Evolutionary conservation across 768 basidiomycete genomes (phyloP).

Genomic region (Serendipita indica): DNA sequence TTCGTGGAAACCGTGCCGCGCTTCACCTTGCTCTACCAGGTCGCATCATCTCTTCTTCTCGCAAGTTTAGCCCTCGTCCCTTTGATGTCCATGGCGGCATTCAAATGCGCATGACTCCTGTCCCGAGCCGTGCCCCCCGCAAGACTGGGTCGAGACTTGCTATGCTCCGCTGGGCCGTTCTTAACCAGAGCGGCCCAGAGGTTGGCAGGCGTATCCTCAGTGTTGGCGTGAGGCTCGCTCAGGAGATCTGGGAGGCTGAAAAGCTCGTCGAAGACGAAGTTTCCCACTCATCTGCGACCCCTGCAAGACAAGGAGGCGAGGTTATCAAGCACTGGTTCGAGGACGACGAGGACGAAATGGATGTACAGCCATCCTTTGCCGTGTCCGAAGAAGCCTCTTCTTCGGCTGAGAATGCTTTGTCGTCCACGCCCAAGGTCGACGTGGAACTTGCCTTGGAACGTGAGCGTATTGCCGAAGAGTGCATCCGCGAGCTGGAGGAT

Average conservation of each 20-base stretch:
- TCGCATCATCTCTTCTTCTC: neutral
- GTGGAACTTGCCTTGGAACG: neutral
- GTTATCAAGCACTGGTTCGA: neutral
- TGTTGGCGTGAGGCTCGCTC: neutral
- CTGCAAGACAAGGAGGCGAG: neutral
- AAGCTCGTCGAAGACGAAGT: neutral
- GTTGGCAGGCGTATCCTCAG: neutral
- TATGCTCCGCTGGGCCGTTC: constrained; percentile 3
- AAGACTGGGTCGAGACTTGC: neutral
- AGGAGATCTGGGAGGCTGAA: constrained; percentile 7
- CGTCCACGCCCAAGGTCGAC: neutral
- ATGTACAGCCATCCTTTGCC: neutral
- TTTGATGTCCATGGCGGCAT: neutral
- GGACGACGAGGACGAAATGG: neutral
- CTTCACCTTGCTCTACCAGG: neutral
- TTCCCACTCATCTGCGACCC: neutral
- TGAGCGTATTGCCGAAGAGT: neutral
- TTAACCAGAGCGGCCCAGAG: constrained; percentile 1
- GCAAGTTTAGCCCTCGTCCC: neutral
- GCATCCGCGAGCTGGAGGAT: constrained; percentile 5
- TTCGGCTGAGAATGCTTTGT: neutral
- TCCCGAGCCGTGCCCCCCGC: neutral
- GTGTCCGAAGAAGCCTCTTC: neutral
- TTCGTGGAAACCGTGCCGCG: too few relatives aligned
- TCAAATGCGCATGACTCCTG: neutral